phyloP scores from a whole-genome alignment of 208 protist genomes.

The Trypanosoma boissoni region DNA sequence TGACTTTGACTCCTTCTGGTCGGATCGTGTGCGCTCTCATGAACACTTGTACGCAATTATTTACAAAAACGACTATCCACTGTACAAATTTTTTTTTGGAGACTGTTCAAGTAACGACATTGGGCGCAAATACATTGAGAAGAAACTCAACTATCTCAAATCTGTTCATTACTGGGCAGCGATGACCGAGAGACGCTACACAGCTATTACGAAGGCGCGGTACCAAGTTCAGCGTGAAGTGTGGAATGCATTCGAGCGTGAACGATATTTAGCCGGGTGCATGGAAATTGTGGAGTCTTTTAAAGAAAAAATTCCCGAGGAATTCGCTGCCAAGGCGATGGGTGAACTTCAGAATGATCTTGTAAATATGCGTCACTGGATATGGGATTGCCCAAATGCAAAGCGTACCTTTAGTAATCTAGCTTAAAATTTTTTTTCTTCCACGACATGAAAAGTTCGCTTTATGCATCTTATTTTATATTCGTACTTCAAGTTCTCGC shows the following conservation, averaged over 20 bases:
- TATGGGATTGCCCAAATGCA: constrained; percentile 87
- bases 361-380: constrained; percentile 86
- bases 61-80: constrained; percentile 51
- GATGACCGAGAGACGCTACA: constrained; percentile 73
- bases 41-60: constrained; percentile 63
- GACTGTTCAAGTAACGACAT: constrained; percentile 65
- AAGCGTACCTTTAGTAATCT: constrained; percentile 77
- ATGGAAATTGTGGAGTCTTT: constrained; percentile 80
- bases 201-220: constrained; percentile 73
- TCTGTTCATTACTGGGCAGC: constrained; percentile 75
- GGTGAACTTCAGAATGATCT: constrained; percentile 77
- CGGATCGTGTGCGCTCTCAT: constrained; percentile 77
- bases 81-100: constrained; percentile 75
- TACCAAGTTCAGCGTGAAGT: constrained; percentile 81
- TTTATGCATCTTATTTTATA: constrained; percentile 18
- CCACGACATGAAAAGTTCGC: neutral
- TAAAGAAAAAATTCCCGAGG: constrained; percentile 65
- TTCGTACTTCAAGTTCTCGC: too few relatives aligned
- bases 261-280: constrained; percentile 82
- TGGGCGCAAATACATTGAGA: constrained; percentile 63
- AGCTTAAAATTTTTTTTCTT: constrained; percentile 5
- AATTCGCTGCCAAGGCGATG: constrained; percentile 78
- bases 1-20: constrained; percentile 91
- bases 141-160: constrained; percentile 84
- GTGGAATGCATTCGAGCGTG: constrained; percentile 87